Evolutionary conservation across 1,284 basidiomycete genomes (phyloP), one percentile per base, ranked within the genome.

Genomic region (Puccinia novopanici): DNA sequence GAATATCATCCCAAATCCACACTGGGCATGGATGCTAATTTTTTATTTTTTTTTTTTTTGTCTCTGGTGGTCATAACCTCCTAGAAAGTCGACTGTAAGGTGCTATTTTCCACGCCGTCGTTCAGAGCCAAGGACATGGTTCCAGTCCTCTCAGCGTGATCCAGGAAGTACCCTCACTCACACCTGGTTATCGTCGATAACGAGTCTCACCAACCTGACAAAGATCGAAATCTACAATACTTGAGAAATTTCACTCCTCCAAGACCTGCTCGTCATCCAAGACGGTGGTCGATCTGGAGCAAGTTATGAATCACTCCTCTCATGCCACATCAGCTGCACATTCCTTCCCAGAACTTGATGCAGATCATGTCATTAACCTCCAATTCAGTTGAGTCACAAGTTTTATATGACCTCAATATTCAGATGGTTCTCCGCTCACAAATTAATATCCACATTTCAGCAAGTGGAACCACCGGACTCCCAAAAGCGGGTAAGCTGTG

Each of bases 321-420:
- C n/a, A 30, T 71, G 10, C 5, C 13, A 13, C 22, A 0, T 55
- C 71, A 24, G 10, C 4, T 13, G 52, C n/a, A 19, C 19, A 22
- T 40, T 40, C 37, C 30, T 9, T 54, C 27, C 30, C 71, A 27
- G 34, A 63, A 37, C 57, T 76, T 52, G 27, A 34, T 37, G 22
- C 74, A 22, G 34, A 70, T 9, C 48, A 77, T 3, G 61, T 77
- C 30, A 68, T 68, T n/a, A 77, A 68, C 50, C 75, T 77, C 9
- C 75, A 77, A 68, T 77, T 77, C 24, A 77, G 75, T 77, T 72
- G 63, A 77, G 75, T 40, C 40, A 15, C 34, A 63, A n/a, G n/a
- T n/a, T n/a, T n/a, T n/a, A n/a, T 30, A 30, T 71, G 45, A 52
- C 68, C 30, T 19, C 24, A 10, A n/a, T n/a, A n/a, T n/a, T 34